Conservation (phyloP, 108 stramenopile species). For the Fragilariopsis cylindrus region DNA sequence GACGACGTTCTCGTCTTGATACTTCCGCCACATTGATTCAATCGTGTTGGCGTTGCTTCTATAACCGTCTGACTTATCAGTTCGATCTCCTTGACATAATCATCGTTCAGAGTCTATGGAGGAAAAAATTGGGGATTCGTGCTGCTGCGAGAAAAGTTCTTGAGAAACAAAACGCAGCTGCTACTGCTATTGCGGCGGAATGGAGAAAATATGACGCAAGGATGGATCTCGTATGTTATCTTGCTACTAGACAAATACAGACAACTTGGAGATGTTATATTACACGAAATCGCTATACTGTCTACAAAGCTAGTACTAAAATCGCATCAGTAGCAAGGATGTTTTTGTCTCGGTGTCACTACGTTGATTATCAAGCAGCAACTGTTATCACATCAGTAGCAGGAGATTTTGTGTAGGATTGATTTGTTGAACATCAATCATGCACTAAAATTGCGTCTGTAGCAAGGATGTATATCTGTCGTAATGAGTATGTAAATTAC, state of each 20-base stretch:
- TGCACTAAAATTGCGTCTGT: slow-evolving; percentile 1
- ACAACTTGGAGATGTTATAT: slow-evolving; percentile 26
- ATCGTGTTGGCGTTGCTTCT: slow-evolving; percentile 50
- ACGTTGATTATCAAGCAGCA: not conserved
- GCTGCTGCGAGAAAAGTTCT: not conserved
- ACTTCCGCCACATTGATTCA: slow-evolving; percentile 52
- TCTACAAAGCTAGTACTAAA: slow-evolving; percentile 42
- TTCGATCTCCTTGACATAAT: slow-evolving; percentile 62
- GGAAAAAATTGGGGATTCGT: slow-evolving; percentile 32
- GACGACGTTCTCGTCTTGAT: slow-evolving; percentile 14
- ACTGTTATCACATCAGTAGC: slow-evolving; percentile 1
- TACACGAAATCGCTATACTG: slow-evolving; percentile 7
- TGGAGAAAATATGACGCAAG: slow-evolving; percentile 24
- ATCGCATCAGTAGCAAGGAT: slow-evolving; percentile 12
- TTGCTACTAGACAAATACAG: slow-evolving; percentile 36
- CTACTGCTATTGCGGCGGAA: slow-evolving; percentile 41
- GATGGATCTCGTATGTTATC: slow-evolving; percentile 17
- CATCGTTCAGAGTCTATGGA: slow-evolving; percentile 53
- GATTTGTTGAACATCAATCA: not conserved
- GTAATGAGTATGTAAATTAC: slow-evolving; percentile 2
- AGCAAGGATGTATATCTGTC: slow-evolving; percentile 2
- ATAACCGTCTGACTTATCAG: slow-evolving; percentile 48
- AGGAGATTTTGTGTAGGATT: not conserved
- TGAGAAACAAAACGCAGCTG: slow-evolving; percentile 25
- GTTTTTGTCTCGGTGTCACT: slow-evolving; percentile 1